Conservation (phyloP, 768 basidiomycete species). For the Trichaptum fuscoviolaceum region DNA sequence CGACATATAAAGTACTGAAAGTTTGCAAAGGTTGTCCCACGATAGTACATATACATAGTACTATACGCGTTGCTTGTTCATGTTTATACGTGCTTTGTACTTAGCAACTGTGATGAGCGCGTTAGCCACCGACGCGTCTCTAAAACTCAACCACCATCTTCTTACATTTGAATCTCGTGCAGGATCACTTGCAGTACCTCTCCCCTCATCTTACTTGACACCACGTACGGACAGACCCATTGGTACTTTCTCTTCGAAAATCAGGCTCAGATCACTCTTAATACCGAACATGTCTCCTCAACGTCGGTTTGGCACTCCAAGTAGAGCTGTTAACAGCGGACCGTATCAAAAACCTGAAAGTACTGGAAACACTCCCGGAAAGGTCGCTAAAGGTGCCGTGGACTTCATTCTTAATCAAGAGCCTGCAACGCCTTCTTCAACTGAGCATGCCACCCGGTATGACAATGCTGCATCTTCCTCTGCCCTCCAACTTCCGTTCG, state of each 20-base stretch:
- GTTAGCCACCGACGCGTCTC: neutral
- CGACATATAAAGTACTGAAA: too few relatives aligned
- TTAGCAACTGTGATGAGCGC: neutral
- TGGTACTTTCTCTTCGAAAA: neutral
- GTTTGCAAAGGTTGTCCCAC: too few relatives aligned
- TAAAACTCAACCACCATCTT: neutral
- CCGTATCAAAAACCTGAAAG: neutral
- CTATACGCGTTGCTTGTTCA: too few relatives aligned
- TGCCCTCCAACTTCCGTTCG: neutral
- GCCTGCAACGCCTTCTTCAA: neutral
- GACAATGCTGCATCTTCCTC: neutral
- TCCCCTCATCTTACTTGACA: neutral
- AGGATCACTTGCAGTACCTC: neutral
- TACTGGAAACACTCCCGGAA: neutral
- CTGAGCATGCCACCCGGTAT: neutral
- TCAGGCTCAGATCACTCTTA: neutral
- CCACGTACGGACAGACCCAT: neutral
- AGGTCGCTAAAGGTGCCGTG: neutral
- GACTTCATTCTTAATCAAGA: neutral
- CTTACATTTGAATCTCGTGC: neutral
- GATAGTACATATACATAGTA: too few relatives aligned
- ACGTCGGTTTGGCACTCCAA: neutral
- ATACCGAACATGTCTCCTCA: neutral
- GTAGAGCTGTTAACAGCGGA: neutral
- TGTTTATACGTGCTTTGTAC: too few relatives aligned